Evolutionary conservation across 2,329 filamentous ascomycete species (phyloP), one percentile per base, ranked within the genome.

Genomic region (Fusarium xylarioides): DNA sequence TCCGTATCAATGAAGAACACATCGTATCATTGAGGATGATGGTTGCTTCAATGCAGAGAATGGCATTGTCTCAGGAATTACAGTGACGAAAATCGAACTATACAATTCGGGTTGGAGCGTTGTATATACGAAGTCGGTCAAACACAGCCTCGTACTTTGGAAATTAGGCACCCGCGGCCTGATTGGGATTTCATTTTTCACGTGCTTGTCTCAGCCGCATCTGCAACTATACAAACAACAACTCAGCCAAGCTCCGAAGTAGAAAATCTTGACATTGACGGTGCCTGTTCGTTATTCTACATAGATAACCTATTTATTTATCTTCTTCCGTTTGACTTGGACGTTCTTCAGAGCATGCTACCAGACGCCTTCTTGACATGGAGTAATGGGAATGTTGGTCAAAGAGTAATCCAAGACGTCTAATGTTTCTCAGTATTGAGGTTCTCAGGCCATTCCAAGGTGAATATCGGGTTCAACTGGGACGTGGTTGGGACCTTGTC

Each of bases 41-140:
- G 3, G 1, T 50, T 4, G 5, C 2, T 23, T 23, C 5, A 19
- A 50, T 14, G 15, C 5, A 23, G 28, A 34, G 8, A 10, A 10
- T 19, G 1, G 3, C 8, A 34, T 50, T 5, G 1, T 3, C 3
- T 23, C 0, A 10, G 4, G 12, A 21, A 21, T 40, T 15, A 5
- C 1, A n/a, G 12, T n/a, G 16, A 8, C 1, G 8, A 16, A 37
- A 16, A 37, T 38, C 11, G 37, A 12, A 14, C 3, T 38, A 38
- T 7, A 14, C 7, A 21, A 5, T 12, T 30, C 9, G 2, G 5
- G 1, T 28, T 15, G 11, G 18, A 15, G 12, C 18, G 12, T 28
- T 2, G 4, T 8, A 28, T 15, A 18, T 7, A 14, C 0, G 21
- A 50, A 14, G 30, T 5, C 2, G 16, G 10, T 34, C 5, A 49